Evolutionary conservation across 1,284 basidiomycete species (phyloP).

Genomic region (Cystobasidiaceae sp.): DNA sequence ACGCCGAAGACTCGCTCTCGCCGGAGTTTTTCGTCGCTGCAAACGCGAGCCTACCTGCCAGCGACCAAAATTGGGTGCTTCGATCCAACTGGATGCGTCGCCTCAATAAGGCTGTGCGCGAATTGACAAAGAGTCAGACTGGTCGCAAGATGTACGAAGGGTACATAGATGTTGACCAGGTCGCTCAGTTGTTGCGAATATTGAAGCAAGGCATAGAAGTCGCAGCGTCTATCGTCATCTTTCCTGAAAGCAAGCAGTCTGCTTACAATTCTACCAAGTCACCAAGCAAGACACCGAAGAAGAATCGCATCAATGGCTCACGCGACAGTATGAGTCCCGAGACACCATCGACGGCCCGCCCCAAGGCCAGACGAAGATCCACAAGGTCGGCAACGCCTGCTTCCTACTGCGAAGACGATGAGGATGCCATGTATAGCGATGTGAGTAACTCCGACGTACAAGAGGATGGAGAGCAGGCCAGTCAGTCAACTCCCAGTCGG

Average conservation of each 20-base stretch:
- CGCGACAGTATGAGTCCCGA: too few species aligned
- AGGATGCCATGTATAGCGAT: too few species aligned
- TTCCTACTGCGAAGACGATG: constrained; percentile 1
- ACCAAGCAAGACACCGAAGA: neutral
- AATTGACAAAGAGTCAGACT: neutral
- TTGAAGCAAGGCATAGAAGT: neutral
- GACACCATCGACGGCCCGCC: too few species aligned
- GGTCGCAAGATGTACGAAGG: constrained; percentile 4
- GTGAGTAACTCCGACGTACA: too few species aligned
- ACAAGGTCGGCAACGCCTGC: constrained; percentile 2
- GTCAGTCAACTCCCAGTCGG: neutral
- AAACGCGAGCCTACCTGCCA: too few species aligned
- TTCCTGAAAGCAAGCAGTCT: neutral
- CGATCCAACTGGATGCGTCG: neutral
- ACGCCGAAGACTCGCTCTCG: constrained; percentile 6
- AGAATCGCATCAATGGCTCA: neutral
- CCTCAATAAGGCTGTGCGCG: neutral
- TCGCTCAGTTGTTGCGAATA: neutral
- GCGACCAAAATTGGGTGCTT: neutral
- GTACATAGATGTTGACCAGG: neutral
- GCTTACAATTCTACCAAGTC: neutral
- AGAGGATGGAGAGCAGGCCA: constrained; percentile 4
- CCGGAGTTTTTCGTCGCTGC: neutral
- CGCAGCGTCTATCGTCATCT: neutral
- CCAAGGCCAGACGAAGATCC: constrained; percentile 3